Evolutionary conservation across 495 filamentous ascomycete species (phyloP).

Genomic region (Aspergillus diversus): DNA sequence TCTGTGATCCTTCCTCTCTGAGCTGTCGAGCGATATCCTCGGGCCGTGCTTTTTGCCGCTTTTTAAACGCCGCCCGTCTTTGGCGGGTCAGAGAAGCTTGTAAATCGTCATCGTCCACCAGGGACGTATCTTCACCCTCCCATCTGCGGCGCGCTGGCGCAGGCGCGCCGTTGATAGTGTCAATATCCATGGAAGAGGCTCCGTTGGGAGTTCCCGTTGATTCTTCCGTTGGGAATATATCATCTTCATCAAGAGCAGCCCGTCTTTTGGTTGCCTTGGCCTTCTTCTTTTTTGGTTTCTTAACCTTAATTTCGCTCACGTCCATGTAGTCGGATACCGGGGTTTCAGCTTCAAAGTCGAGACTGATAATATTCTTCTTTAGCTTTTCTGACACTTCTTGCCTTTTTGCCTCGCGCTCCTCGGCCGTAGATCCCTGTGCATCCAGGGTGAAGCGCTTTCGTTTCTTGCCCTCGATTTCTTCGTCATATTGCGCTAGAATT

Average conservation of each 20-base stretch:
- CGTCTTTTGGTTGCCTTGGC: constrained; percentile 72
- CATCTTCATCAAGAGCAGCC: constrained; percentile 74
- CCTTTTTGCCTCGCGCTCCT: constrained; percentile 63
- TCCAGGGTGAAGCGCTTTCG: constrained; percentile 86
- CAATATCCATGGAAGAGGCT: constrained; percentile 74
- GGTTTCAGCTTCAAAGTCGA: constrained; percentile 70
- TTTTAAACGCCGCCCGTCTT: constrained; percentile 81
- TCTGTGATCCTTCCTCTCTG: constrained; percentile 69
- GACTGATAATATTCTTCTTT: constrained; percentile 70
- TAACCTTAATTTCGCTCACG: constrained; percentile 79
- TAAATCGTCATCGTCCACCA: constrained; percentile 91
- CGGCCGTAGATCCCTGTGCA: constrained; percentile 67
- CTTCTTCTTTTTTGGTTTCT: constrained; percentile 95
- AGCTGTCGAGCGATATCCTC: constrained; percentile 86
- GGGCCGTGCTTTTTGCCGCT: constrained; percentile 79
- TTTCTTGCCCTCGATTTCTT: constrained; percentile 92
- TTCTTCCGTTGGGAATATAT: constrained; percentile 59
- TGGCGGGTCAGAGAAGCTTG: constrained; percentile 83
- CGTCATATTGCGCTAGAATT: constrained; percentile 88
- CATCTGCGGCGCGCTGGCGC: constrained; percentile 59
- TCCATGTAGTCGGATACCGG: constrained; percentile 87
- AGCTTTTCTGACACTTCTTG: constrained; percentile 60
- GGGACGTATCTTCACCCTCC: constrained; percentile 64
- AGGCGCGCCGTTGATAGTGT: constrained; percentile 49
- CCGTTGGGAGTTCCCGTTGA: constrained; percentile 44